Evolutionary conservation across 2,329 filamentous ascomycete genomes (phyloP).

Genomic region (Apiospora marii): DNA sequence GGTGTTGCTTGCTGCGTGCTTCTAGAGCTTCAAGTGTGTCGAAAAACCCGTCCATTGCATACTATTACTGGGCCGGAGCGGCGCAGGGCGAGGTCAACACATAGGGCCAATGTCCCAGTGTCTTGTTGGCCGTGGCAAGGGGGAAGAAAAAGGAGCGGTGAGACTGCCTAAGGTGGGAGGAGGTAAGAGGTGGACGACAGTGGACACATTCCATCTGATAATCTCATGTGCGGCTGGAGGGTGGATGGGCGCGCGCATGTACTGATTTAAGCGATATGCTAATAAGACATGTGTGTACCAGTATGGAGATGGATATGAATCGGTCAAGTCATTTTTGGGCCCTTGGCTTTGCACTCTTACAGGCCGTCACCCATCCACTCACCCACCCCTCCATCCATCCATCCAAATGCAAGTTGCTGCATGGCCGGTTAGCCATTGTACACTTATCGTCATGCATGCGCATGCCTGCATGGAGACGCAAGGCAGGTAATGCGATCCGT

Average conservation of each 20-base stretch:
- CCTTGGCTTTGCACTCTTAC: neutral
- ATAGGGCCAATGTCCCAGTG: slow-evolving; percentile 2
- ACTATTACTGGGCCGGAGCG: slow-evolving; percentile 18
- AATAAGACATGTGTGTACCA: slow-evolving; percentile 23
- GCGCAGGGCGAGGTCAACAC: slow-evolving; percentile 5
- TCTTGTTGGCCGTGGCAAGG: neutral
- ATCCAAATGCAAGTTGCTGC: slow-evolving; percentile 4
- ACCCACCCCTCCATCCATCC: neutral
- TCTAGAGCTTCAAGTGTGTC: slow-evolving; percentile 5
- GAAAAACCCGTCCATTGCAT: neutral
- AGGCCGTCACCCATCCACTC: slow-evolving; percentile 8
- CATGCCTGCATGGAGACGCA: slow-evolving; percentile 23
- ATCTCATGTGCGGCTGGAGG: slow-evolving; percentile 29
- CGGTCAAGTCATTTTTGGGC: neutral
- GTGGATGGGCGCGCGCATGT: slow-evolving; percentile 16
- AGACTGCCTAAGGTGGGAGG: slow-evolving; percentile 29
- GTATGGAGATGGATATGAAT: slow-evolving; percentile 11
- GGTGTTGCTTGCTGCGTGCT: slow-evolving; percentile 17
- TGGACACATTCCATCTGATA: slow-evolving; percentile 30
- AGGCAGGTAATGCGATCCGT: slow-evolving; percentile 29
- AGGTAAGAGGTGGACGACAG: slow-evolving; percentile 9
- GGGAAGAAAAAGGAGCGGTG: slow-evolving; percentile 32
- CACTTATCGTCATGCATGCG: slow-evolving; percentile 26
- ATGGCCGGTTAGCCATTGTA: slow-evolving; percentile 20
- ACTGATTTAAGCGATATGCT: slow-evolving; percentile 11